A percentile compares a stretch with the other conserved stretches of the same genome.
phyloP scores from a whole-genome alignment of 371 early-diverging fungal genomes.

The Mucor sp. region DNA sequence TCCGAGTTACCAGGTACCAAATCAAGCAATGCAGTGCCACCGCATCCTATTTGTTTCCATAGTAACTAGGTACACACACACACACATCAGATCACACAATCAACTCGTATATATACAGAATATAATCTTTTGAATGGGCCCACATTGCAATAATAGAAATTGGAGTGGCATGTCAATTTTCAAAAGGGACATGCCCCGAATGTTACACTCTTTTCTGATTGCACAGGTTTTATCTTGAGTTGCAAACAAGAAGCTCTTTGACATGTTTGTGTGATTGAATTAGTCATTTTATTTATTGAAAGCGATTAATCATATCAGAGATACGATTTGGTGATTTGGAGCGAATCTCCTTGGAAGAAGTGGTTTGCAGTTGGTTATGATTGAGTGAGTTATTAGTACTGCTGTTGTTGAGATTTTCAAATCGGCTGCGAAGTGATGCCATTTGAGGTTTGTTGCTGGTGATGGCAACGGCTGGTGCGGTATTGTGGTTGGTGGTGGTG shows the following conservation, averaged over 20 bases:
- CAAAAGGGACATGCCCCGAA: neutral
- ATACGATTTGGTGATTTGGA: slow-evolving; percentile 43
- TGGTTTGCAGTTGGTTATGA: slow-evolving; percentile 16
- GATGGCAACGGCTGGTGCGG: slow-evolving; percentile 6
- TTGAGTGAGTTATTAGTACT: slow-evolving; percentile 8
- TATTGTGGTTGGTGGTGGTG: neutral
- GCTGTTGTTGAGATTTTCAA: slow-evolving; percentile 24
- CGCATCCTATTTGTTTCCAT: neutral
- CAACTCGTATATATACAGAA: neutral
- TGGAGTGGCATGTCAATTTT: neutral
- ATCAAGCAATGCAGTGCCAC: neutral
- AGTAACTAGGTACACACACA: neutral
- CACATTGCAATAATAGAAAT: neutral
- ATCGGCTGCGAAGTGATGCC: slow-evolving; percentile 36
- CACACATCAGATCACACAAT: neutral
- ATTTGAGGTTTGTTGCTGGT: slow-evolving; percentile 31
- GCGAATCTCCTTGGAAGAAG: slow-evolving; percentile 27
- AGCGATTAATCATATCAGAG: slow-evolving; percentile 45
- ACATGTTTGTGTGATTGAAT: neutral
- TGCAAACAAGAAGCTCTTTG: neutral
- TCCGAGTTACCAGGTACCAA: neutral
- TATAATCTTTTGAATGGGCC: neutral
- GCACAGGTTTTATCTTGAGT: neutral
- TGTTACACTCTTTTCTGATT: slow-evolving; percentile 4
- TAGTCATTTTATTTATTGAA: slow-evolving; percentile 14